Percentiles rank a stretch among this genome's conserved stretches.
These are phyloP conservation scores for Niveomyces coronatus DNA, from an alignment of 2,329 filamentous ascomycete genomes.

Conservation along the genomic window DNA sequence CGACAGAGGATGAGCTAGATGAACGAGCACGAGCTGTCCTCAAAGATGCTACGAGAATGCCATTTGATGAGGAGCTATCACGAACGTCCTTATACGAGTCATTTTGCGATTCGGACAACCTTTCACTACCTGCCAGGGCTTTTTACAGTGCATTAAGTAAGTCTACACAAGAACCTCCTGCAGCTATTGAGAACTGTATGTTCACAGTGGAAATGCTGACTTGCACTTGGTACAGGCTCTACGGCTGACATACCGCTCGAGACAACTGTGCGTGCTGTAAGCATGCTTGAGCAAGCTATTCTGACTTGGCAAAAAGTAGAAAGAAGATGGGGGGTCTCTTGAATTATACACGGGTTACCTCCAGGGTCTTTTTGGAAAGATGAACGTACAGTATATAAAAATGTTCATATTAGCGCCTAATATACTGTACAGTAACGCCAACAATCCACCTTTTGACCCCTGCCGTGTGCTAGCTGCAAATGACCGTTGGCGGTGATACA, in stretches of 20 bases:
- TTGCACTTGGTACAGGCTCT: slow-evolving; percentile 16
- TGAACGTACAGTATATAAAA: not conserved
- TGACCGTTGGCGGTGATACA: too few species aligned
- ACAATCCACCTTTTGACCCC: too few species aligned
- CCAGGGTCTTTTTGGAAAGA: not conserved
- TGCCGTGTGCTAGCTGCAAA: too few species aligned
- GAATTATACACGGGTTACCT: too few species aligned
- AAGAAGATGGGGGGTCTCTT: too few species aligned
- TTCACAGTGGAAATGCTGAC: slow-evolving; percentile 13
- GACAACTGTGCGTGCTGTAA: slow-evolving; percentile 25
- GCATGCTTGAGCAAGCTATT: slow-evolving; percentile 28
- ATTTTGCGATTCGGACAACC: slow-evolving; percentile 21
- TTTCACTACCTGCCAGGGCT: slow-evolving; percentile 20
- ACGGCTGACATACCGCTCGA: slow-evolving; percentile 24
- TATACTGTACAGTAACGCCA: too few species aligned
- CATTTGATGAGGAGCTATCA: not conserved
- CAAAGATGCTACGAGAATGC: slow-evolving; percentile 9
- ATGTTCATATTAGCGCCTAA: too few species aligned
- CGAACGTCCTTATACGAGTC: slow-evolving; percentile 17
- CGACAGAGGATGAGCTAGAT: slow-evolving; percentile 18
- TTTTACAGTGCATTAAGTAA: slow-evolving; percentile 26
- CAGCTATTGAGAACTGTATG: too few species aligned
- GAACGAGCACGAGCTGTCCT: slow-evolving; percentile 15
- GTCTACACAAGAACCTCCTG: too few species aligned
- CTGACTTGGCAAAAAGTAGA: slow-evolving; percentile 22